phyloP scores from a whole-genome alignment of 257 asterid genomes.

The Solanum sejunctum region DNA sequence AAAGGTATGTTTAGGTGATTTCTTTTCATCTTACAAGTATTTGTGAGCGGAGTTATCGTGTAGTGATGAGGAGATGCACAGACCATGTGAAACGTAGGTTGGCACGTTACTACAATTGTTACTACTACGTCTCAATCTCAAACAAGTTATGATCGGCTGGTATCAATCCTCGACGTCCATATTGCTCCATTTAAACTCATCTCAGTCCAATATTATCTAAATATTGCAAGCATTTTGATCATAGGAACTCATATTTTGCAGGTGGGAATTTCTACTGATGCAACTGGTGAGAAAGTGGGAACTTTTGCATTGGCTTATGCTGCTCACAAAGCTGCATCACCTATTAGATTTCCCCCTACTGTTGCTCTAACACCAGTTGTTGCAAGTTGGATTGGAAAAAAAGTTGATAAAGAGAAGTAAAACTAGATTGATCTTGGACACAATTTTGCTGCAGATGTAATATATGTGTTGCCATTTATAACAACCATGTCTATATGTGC shows the following conservation, averaged over 20 bases:
- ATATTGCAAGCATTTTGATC: neutral
- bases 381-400: conserved; percentile 89
- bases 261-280: conserved; percentile 62
- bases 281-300: conserved; percentile 85
- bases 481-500: neutral
- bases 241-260: conserved; percentile 14
- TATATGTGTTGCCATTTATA: neutral
- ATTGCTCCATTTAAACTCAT: neutral
- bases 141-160: neutral
- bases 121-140: neutral
- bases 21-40: neutral
- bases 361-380: conserved; percentile 92
- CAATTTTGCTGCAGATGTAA: conserved; percentile 10
- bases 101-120: neutral
- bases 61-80: neutral
- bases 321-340: conserved; percentile 98
- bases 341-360: conserved; percentile 90
- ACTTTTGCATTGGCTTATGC: conserved; percentile 94
- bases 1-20: neutral
- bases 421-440: neutral
- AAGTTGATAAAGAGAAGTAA: conserved; percentile 51
- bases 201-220: neutral
- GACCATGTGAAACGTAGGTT: neutral
- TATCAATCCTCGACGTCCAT: neutral
- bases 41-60: neutral